Conservation (phyloP, 441 rosid species). For the Syzygium syzygioides region DNA sequence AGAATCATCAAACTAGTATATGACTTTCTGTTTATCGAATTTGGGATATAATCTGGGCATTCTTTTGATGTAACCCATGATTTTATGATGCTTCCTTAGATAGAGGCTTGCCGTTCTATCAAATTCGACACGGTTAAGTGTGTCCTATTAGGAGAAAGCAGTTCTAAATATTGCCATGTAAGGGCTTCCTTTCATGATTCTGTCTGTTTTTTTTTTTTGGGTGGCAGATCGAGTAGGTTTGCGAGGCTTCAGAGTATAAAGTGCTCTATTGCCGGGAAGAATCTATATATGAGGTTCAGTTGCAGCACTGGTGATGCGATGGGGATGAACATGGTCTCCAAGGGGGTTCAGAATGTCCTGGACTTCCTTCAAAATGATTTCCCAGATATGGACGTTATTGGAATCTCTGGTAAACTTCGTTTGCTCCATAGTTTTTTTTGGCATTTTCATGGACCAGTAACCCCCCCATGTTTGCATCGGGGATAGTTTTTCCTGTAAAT, state of each 20-base stretch:
- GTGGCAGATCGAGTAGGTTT: constrained; percentile 82
- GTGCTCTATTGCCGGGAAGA: constrained; percentile 71
- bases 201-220: neutral
- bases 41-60: neutral
- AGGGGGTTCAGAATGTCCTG: constrained; percentile 89
- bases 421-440: neutral
- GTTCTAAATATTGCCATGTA: neutral
- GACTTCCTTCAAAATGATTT: constrained; percentile 65
- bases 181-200: neutral
- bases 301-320: constrained; percentile 94
- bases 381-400: constrained; percentile 83
- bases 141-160: neutral
- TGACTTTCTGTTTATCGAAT: neutral
- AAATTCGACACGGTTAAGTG: neutral
- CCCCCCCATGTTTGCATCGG: neutral
- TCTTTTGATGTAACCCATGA: neutral
- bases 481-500: neutral
- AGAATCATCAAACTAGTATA: neutral
- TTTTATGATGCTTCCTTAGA: neutral
- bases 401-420: constrained; percentile 53
- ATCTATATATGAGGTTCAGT: constrained; percentile 63
- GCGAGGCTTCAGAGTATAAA: constrained; percentile 60
- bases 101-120: neutral
- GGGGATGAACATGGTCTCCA: constrained; percentile 99
- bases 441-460: neutral